Evolutionary conservation across 306 rosid species (phyloP).

Genomic region (Corylus avellana): DNA sequence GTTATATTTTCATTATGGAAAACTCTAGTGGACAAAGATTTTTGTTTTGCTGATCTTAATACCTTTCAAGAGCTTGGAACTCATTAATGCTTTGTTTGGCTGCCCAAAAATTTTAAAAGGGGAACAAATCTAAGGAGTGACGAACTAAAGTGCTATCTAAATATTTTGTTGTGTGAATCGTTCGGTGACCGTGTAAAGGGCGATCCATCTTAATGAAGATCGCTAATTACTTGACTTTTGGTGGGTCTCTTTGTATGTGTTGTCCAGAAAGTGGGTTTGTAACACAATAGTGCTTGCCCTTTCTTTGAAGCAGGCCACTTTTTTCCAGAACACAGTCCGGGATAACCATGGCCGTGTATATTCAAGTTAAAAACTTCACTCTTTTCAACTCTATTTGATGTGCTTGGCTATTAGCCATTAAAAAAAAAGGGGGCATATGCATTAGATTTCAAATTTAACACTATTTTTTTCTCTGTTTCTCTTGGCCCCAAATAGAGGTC

Average conservation of each 20-base stretch:
- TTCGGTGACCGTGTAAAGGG: too few species aligned
- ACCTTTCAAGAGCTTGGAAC: background rate
- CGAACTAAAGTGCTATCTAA: background rate
- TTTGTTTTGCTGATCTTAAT: background rate
- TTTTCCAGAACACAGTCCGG: too few species aligned
- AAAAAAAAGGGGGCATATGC: background rate
- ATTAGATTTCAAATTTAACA: constrained; percentile 1
- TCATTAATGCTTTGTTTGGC: constrained; percentile 13
- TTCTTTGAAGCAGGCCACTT: too few species aligned
- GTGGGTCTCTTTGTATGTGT: too few species aligned
- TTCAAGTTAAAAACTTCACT: background rate
- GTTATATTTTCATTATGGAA: background rate
- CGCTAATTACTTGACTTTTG: too few species aligned
- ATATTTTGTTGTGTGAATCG: background rate
- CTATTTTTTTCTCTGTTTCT: background rate
- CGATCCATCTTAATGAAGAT: too few species aligned
- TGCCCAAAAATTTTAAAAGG: background rate
- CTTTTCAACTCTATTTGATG: background rate
- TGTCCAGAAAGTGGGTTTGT: too few species aligned
- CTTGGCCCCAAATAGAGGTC: background rate
- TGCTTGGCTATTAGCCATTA: background rate
- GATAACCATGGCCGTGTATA: too few species aligned
- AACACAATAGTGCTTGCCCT: too few species aligned
- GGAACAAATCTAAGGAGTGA: background rate
- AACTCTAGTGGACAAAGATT: background rate